Percentiles rank a stretch among this genome's conserved stretches.
phyloP scores from a whole-genome alignment of 2,329 filamentous ascomycete species.

The Paraphaeosphaeria minitans region DNA sequence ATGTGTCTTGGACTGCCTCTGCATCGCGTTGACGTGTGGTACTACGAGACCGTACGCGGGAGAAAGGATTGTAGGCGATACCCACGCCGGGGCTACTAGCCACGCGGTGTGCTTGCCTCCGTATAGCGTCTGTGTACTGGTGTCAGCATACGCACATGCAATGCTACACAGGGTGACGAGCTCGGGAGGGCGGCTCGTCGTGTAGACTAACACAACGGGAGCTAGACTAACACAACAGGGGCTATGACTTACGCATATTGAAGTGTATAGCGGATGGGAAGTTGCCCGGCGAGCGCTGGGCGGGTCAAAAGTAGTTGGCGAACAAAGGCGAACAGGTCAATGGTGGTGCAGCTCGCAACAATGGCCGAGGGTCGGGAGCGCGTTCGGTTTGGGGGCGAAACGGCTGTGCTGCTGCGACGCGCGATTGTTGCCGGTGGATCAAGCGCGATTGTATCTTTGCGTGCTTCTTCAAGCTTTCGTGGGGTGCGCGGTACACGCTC shows the following conservation, averaged over 20 bases:
- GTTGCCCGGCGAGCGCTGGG: background rate
- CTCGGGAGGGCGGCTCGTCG: background rate
- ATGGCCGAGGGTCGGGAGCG: background rate
- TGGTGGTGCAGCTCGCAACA: background rate
- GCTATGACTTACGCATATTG: constrained; percentile 10
- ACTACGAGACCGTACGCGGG: constrained; percentile 33
- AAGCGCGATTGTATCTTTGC: background rate
- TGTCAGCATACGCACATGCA: constrained; percentile 11
- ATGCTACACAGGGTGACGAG: background rate
- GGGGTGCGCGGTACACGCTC: background rate
- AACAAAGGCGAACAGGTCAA: background rate
- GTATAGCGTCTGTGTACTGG: constrained; percentile 37
- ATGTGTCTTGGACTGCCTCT: constrained; percentile 33
- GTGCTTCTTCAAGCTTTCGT: background rate
- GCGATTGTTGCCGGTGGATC: constrained; percentile 3
- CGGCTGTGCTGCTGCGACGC: constrained; percentile 1
- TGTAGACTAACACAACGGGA: background rate
- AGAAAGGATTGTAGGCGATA: constrained; percentile 44
- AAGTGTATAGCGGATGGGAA: background rate
- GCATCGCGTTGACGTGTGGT: constrained; percentile 28
- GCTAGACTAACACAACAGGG: background rate
- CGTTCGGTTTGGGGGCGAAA: constrained; percentile 5
- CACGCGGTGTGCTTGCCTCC: constrained; percentile 42
- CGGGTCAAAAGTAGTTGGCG: background rate
- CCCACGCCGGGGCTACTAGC: constrained; percentile 35